These are phyloP conservation scores for Ophiostoma sp. DNA, from an alignment of 2,329 filamentous ascomycete species.

Conservation along the genomic window DNA sequence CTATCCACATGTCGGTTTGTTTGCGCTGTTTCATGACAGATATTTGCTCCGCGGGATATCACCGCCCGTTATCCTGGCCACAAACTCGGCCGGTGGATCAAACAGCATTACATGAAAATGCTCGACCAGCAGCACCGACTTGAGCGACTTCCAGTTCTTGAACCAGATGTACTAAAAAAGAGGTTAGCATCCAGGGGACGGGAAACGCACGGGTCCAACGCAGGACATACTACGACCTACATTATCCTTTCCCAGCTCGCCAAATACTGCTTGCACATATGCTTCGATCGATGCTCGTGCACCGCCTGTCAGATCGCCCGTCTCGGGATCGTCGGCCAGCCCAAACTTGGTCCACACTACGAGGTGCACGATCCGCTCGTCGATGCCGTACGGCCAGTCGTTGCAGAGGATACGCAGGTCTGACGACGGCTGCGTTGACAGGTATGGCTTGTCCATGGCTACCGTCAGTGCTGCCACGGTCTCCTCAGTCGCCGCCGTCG, in stretches of 20 bases:
- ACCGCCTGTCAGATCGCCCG: slow-evolving; percentile 61
- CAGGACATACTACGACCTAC: slow-evolving; percentile 39
- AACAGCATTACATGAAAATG: slow-evolving; percentile 94
- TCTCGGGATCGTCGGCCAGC: slow-evolving; percentile 60
- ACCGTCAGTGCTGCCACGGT: slow-evolving; percentile 39
- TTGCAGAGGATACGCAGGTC: slow-evolving; percentile 61
- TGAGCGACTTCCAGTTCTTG: slow-evolving; percentile 81
- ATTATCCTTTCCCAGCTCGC: slow-evolving; percentile 46
- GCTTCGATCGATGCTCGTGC: slow-evolving; percentile 61
- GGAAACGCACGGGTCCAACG: not conserved
- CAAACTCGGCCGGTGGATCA: slow-evolving; percentile 64
- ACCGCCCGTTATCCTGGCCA: slow-evolving; percentile 64
- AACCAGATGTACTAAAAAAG: slow-evolving; percentile 60
- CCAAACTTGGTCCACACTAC: slow-evolving; percentile 92
- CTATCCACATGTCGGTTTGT: not conserved
- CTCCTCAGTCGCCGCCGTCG: slow-evolving; percentile 5
- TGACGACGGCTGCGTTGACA: slow-evolving; percentile 30
- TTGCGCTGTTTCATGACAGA: not conserved
- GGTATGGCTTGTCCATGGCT: not conserved
- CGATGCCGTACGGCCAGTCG: slow-evolving; percentile 91
- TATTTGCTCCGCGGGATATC: slow-evolving; percentile 62
- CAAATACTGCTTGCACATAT: slow-evolving; percentile 66
- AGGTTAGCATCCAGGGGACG: not conserved
- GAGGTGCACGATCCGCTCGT: slow-evolving; percentile 70
- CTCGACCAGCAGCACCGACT: slow-evolving; percentile 80